Evolutionary conservation across 805 yeast species (phyloP), one percentile per base, ranked within the genome.

Genomic region (Scheffersomyces stipitis): DNA sequence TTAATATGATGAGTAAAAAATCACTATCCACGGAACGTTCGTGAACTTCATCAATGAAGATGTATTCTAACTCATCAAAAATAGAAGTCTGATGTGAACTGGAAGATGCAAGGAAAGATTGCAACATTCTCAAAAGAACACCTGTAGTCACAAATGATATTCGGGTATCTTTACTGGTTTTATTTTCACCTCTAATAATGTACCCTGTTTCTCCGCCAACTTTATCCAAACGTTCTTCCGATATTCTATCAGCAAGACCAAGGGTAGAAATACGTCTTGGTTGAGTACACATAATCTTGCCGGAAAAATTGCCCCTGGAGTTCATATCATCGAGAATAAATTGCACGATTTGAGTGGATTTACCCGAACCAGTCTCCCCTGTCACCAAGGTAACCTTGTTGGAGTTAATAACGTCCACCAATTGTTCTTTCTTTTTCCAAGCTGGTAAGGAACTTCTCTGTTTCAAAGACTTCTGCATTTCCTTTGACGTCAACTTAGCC

Each of bases 311-410:
- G 0, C 75, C 74, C 9, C 61, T 54, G 0, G 62, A 31, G 33
- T 76, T 70, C 40, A 86, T 51, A 27, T 80, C 70, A 56, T 91
- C 98, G 13, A 91, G 62, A 15, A 91, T 67, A 48, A 89, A 91
- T 57, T 91, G 99, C 4, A 88, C 96, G 4, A 87, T 79, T 56
- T 91, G 99, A 0, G 99, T 91, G 1, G 96, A 87, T 54, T 91
- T 91, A 48, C 98, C 98, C 1, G 97, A 90, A 49, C 98, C 98
- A 0, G 98, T 91, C 58, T 93, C 99, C 57, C 98, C 99, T 2
- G 98, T 91, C 26, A 91, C 75, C 23, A 91, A 63, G 6, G 86
- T 80, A 4, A 88, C 84, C 44, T 78, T 78, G 52, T 85, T 76
- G 0, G 66, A 42, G 18, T 71, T 67, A 3, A 91, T 78, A 3